Evolutionary conservation across 768 basidiomycete genomes (phyloP).

Genomic region (Amanita subjunquillea): DNA sequence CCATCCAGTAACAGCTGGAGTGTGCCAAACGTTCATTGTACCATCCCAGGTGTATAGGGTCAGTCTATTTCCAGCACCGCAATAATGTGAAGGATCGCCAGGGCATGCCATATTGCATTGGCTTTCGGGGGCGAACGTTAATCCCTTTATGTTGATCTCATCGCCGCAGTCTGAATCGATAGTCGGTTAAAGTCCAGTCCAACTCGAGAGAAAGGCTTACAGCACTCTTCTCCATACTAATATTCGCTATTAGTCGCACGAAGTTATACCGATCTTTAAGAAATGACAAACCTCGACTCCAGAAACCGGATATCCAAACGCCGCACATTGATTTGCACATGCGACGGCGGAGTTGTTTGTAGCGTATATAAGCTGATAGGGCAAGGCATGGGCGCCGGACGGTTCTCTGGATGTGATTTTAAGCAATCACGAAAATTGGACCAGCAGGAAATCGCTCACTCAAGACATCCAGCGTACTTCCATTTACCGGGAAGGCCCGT

Average conservation of each 20-base stretch:
- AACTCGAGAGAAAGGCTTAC: slow-evolving; percentile 27
- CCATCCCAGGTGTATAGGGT: slow-evolving; percentile 46
- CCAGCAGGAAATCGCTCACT: slow-evolving; percentile 26
- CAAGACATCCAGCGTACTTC: slow-evolving; percentile 56
- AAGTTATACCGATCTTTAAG: not conserved
- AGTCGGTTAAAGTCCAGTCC: not conserved
- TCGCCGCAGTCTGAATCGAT: slow-evolving; percentile 57
- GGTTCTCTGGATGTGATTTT: slow-evolving; percentile 32
- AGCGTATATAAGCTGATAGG: slow-evolving; percentile 46
- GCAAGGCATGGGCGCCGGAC: slow-evolving; percentile 36
- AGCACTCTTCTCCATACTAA: slow-evolving; percentile 62
- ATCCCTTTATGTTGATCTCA: slow-evolving; percentile 36
- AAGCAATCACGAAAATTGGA: not conserved
- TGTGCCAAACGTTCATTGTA: slow-evolving; percentile 51
- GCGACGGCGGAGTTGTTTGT: slow-evolving; percentile 53
- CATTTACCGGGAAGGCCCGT: slow-evolving; percentile 54
- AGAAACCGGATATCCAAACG: slow-evolving; percentile 62
- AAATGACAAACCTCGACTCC: slow-evolving; percentile 41
- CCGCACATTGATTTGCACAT: slow-evolving; percentile 60
- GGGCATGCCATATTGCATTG: slow-evolving; percentile 49
- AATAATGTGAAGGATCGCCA: slow-evolving; percentile 60
- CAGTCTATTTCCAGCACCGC: slow-evolving; percentile 49
- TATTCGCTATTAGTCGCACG: not conserved
- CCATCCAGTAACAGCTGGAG: slow-evolving; percentile 49
- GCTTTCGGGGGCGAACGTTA: slow-evolving; percentile 27